phyloP scores from a whole-genome alignment of 2,329 filamentous ascomycete species.

The Monosporascus sp. region DNA sequence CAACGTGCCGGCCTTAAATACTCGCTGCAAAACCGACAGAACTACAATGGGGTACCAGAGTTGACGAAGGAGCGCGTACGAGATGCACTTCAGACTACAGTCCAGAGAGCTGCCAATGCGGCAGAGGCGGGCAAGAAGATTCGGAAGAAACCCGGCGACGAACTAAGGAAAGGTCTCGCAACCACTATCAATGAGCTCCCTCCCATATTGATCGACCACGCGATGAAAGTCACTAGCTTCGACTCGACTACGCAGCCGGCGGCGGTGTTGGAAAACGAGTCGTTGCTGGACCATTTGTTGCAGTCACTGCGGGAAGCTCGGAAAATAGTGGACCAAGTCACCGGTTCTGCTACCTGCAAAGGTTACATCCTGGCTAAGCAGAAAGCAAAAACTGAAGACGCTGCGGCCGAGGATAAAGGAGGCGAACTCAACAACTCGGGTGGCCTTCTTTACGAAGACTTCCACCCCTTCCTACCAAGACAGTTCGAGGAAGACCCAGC shows the following conservation, averaged over 20 bases:
- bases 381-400: constrained; percentile 26
- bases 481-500: constrained; percentile 68
- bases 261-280: constrained; percentile 63
- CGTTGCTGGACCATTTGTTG: constrained; percentile 61
- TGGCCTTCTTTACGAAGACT: constrained; percentile 79
- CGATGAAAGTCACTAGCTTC: constrained; percentile 63
- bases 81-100: constrained; percentile 61
- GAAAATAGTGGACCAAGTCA: constrained; percentile 63
- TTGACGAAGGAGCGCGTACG: constrained; percentile 70
- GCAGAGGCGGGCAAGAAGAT: constrained; percentile 56
- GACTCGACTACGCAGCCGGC: constrained; percentile 63
- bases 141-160: constrained; percentile 69
- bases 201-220: constrained; percentile 82
- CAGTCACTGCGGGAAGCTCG: constrained; percentile 65
- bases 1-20: constrained; percentile 75
- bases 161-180: constrained; percentile 73
- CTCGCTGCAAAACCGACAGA: constrained; percentile 75
- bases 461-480: constrained; percentile 82
- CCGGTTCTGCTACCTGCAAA: constrained; percentile 57
- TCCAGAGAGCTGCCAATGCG: constrained; percentile 51
- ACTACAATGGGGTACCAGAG: constrained; percentile 69
- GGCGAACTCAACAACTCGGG: constrained; percentile 34
- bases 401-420: constrained; percentile 24
- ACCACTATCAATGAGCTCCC: constrained; percentile 84
- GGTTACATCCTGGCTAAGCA: constrained; percentile 86